Evolutionary conservation across 495 filamentous ascomycete genomes (phyloP).

Genomic region (Podospora australis): DNA sequence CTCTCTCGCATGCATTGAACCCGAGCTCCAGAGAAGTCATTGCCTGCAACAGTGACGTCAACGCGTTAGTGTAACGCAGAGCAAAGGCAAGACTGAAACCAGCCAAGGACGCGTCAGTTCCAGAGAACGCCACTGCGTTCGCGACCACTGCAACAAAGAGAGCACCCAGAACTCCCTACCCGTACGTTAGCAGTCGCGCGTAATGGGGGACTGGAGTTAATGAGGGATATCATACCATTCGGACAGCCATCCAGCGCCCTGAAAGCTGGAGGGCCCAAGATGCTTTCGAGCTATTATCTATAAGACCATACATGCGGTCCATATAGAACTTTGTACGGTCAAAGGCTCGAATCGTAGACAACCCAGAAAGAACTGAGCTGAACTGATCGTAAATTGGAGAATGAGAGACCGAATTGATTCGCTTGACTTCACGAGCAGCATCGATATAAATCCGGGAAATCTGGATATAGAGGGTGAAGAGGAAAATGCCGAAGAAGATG

Average conservation of each 20-base stretch:
- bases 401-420: slow-evolving; percentile 54
- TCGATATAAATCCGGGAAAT: slow-evolving; percentile 44
- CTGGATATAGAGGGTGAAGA: slow-evolving; percentile 18
- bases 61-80: slow-evolving; percentile 45
- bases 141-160: slow-evolving; percentile 54
- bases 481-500: slow-evolving; percentile 20
- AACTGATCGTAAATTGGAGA: slow-evolving; percentile 61
- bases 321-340: slow-evolving; percentile 47
- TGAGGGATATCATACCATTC: too few relatives aligned
- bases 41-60: slow-evolving; percentile 42
- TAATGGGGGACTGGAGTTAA: too few relatives aligned
- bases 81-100: slow-evolving; percentile 49
- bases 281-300: slow-evolving; percentile 49
- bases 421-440: slow-evolving; percentile 58
- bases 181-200: too few relatives aligned
- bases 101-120: slow-evolving; percentile 56
- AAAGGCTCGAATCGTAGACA: slow-evolving; percentile 61
- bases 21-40: slow-evolving; percentile 43
- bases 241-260: slow-evolving; percentile 54
- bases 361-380: slow-evolving; percentile 50
- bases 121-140: slow-evolving; percentile 46
- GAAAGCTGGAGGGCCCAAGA: slow-evolving; percentile 52
- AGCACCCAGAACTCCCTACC: slow-evolving; percentile 51
- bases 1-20: slow-evolving; percentile 35
- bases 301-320: slow-evolving; percentile 45